These are phyloP conservation scores for Trametes elegans DNA, from an alignment of 768 basidiomycete genomes.

Conservation along the genomic window DNA sequence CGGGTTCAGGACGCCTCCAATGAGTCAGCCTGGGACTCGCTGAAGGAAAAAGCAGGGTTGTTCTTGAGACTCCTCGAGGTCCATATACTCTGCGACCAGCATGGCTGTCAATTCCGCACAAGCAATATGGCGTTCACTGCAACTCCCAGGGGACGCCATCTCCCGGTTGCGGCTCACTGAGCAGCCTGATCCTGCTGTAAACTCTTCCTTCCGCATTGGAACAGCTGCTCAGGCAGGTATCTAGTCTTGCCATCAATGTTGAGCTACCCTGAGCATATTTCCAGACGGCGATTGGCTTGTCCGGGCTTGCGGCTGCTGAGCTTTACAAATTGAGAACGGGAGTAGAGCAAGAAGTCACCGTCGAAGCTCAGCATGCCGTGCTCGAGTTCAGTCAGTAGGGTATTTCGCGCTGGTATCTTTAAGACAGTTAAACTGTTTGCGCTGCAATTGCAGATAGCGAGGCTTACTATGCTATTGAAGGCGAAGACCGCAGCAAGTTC, in stretches of 20 bases:
- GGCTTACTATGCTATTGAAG: conserved; percentile 47
- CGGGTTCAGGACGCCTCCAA: too few species aligned
- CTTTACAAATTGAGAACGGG: conserved; percentile 48
- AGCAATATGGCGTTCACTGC: too few species aligned
- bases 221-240: conserved; percentile 48
- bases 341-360: conserved; percentile 44
- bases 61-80: too few species aligned
- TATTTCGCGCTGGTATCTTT: background rate
- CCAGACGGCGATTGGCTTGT: conserved; percentile 46
- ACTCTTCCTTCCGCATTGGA: conserved; percentile 56
- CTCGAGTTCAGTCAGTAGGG: conserved; percentile 49
- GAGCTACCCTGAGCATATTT: background rate
- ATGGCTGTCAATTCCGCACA: too few species aligned
- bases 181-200: conserved; percentile 42
- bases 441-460: conserved; percentile 56
- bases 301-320: conserved; percentile 52
- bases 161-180: conserved; percentile 36
- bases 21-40: too few species aligned
- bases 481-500: conserved; percentile 19
- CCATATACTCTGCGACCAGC: too few species aligned
- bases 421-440: background rate
- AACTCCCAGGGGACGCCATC: conserved; percentile 40
- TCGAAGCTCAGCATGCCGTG: conserved; percentile 55
- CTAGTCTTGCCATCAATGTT: background rate
- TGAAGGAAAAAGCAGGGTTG: too few species aligned